A percentile compares a stretch with the other conserved stretches of the same genome.
Evolutionary conservation across 495 filamentous ascomycete genomes (phyloP).

Genomic region (Delitschia confertaspora): DNA sequence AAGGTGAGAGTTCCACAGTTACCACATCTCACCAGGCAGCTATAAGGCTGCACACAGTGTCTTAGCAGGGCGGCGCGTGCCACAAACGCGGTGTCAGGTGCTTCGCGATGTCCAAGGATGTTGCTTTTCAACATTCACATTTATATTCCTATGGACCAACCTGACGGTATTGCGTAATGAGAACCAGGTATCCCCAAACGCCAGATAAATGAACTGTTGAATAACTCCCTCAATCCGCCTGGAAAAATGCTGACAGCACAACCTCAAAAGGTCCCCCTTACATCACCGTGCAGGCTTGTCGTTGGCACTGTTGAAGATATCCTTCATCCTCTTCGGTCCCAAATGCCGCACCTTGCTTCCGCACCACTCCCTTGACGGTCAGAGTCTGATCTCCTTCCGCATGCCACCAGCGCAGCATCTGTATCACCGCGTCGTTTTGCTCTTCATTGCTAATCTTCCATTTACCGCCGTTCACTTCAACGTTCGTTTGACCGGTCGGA

Average conservation of each 20-base stretch:
- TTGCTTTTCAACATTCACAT: too few relatives aligned
- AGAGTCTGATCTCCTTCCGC: constrained; percentile 72
- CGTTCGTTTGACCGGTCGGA: constrained; percentile 55
- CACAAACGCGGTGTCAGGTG: constrained; percentile 13
- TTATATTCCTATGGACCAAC: too few relatives aligned
- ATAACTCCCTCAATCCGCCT: too few relatives aligned
- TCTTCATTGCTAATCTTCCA: constrained; percentile 75
- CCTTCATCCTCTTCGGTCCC: constrained; percentile 50
- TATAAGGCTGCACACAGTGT: constrained; percentile 1
- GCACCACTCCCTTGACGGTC: constrained; percentile 64
- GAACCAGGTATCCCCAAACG: background rate
- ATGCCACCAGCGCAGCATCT: constrained; percentile 85
- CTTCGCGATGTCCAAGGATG: too few relatives aligned
- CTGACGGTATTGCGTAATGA: too few relatives aligned
- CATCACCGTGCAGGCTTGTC: constrained; percentile 41
- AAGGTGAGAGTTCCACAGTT: too few relatives aligned
- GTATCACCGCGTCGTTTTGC: constrained; percentile 51
- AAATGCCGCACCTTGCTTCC: constrained; percentile 42
- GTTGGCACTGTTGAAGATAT: constrained; percentile 45
- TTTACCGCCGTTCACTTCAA: constrained; percentile 76
- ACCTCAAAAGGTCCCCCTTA: constrained; percentile 24
- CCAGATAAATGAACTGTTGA: too few relatives aligned
- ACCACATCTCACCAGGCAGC: too few relatives aligned
- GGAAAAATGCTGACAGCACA: constrained; percentile 16
- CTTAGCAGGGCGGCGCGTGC: constrained; percentile 7